Conservation (phyloP, 768 basidiomycete species). For the Tylopilus sp. region DNA sequence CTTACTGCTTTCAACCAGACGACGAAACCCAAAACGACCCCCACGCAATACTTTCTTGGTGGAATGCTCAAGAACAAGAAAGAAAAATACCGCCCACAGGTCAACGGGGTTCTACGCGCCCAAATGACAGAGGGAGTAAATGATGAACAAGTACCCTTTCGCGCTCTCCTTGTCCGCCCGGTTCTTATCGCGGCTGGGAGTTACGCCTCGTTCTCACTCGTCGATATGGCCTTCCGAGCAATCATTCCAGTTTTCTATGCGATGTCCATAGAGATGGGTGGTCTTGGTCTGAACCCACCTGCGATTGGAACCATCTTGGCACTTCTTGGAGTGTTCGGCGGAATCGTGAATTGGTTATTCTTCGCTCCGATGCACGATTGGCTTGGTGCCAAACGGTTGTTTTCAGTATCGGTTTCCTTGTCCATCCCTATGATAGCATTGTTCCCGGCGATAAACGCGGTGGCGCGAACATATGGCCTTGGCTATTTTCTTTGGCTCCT, state of each 20-base stretch:
- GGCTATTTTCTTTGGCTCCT: slow-evolving; percentile 44
- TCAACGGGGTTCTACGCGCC: background rate
- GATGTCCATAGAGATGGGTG: slow-evolving; percentile 30
- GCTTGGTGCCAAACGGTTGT: slow-evolving; percentile 58
- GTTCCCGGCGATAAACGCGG: slow-evolving; percentile 42
- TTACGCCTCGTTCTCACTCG: slow-evolving; percentile 57
- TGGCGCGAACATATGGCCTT: slow-evolving; percentile 39
- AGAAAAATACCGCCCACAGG: background rate
- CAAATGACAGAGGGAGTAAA: background rate
- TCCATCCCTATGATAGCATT: slow-evolving; percentile 44
- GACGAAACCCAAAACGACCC: slow-evolving; percentile 10
- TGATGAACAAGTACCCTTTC: slow-evolving; percentile 41
- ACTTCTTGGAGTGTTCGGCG: slow-evolving; percentile 23
- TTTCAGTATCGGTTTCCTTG: slow-evolving; percentile 45
- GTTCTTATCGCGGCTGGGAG: slow-evolving; percentile 58
- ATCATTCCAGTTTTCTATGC: slow-evolving; percentile 33
- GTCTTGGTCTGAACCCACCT: slow-evolving; percentile 25
- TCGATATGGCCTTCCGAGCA: slow-evolving; percentile 62
- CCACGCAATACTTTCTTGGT: slow-evolving; percentile 17
- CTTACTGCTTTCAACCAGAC: slow-evolving; percentile 14
- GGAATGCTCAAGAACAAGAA: background rate
- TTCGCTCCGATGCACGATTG: slow-evolving; percentile 54
- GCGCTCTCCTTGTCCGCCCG: slow-evolving; percentile 43
- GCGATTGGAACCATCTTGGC: slow-evolving; percentile 30
- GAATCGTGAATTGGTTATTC: slow-evolving; percentile 56